Percentiles rank a stretch among this genome's conserved stretches.
Conservation (phyloP, 176 grass and related monocot species). For the Juncus effusus region DNA sequence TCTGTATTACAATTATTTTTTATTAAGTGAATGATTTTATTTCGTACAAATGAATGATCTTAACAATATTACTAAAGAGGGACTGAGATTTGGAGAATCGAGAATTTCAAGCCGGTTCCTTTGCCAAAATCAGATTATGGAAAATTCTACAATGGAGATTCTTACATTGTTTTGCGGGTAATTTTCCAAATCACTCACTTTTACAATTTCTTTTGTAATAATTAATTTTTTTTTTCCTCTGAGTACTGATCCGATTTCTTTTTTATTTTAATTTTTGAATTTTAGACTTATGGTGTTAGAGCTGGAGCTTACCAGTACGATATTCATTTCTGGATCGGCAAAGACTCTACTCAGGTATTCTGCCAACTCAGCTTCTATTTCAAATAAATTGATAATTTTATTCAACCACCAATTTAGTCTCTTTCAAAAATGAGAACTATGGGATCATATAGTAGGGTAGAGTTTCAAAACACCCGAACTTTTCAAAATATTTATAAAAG, state of each 20-base stretch:
- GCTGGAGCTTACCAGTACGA: slow-evolving; percentile 42
- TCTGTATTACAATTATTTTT: not conserved
- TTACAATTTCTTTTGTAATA: slow-evolving; percentile 1
- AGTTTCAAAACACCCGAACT: too few species aligned
- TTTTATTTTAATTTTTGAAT: slow-evolving; percentile 3
- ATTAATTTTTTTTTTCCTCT: too few species aligned
- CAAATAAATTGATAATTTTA: too few species aligned
- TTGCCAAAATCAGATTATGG: slow-evolving; percentile 46
- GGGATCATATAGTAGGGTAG: too few species aligned
- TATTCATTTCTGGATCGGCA: slow-evolving; percentile 56
- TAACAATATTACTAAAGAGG: slow-evolving; percentile 30
- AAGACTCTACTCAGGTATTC: slow-evolving; percentile 46
- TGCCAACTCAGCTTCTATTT: too few species aligned
- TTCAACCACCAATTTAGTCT: too few species aligned
- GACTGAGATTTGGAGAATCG: slow-evolving; percentile 47
- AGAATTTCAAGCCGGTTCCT: slow-evolving; percentile 44
- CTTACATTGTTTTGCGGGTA: slow-evolving; percentile 49
- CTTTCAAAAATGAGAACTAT: too few species aligned
- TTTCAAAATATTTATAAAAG: too few species aligned
- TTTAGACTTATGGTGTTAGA: slow-evolving; percentile 39
- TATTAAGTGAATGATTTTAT: not conserved
- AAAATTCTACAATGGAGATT: slow-evolving; percentile 51
- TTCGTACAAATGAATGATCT: not conserved
- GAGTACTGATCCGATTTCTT: not conserved
- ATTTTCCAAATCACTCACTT: not conserved